phyloP scores from a whole-genome alignment of 768 basidiomycete genomes.

The Gymnopilus junonius region DNA sequence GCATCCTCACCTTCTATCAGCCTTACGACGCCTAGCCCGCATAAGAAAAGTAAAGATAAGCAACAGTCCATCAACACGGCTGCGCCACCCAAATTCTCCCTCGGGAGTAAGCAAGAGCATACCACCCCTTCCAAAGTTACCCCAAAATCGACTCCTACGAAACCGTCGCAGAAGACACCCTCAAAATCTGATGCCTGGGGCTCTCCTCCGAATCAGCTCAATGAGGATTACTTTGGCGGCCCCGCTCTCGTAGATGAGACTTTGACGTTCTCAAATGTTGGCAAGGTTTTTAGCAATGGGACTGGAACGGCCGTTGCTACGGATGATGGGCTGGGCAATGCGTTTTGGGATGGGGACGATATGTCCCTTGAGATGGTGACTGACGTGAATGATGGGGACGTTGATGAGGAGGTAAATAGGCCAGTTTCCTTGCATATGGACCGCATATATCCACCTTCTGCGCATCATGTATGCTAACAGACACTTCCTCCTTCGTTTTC shows the following conservation, averaged over 20 bases:
- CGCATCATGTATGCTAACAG: background rate
- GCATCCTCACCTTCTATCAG: constrained; percentile 37
- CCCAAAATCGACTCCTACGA: constrained; percentile 27
- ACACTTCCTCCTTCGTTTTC: background rate
- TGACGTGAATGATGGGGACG: constrained; percentile 58
- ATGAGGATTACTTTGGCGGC: constrained; percentile 7
- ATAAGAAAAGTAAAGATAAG: constrained; percentile 28
- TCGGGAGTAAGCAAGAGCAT: constrained; percentile 20
- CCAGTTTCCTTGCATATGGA: constrained; percentile 2
- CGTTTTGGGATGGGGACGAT: constrained; percentile 50
- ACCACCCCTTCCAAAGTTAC: constrained; percentile 24
- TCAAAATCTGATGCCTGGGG: constrained; percentile 10
- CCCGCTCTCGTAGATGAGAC: constrained; percentile 14
- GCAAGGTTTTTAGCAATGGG: constrained; percentile 27
- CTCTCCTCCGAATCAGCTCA: constrained; percentile 10
- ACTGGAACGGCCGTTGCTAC: constrained; percentile 31
- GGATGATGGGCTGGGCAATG: constrained; percentile 33
- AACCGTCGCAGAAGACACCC: constrained; percentile 18
- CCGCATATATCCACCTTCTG: background rate
- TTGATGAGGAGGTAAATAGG: constrained; percentile 70
- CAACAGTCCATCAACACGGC: constrained; percentile 22
- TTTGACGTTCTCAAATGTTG: constrained; percentile 14
- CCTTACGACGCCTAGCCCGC: constrained; percentile 46
- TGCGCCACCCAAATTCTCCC: constrained; percentile 34
- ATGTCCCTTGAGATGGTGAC: constrained; percentile 79